These are phyloP conservation scores for Barnettozyma hawaiiensis DNA, from an alignment of 1,139 yeast genomes.

Conservation along the genomic window DNA sequence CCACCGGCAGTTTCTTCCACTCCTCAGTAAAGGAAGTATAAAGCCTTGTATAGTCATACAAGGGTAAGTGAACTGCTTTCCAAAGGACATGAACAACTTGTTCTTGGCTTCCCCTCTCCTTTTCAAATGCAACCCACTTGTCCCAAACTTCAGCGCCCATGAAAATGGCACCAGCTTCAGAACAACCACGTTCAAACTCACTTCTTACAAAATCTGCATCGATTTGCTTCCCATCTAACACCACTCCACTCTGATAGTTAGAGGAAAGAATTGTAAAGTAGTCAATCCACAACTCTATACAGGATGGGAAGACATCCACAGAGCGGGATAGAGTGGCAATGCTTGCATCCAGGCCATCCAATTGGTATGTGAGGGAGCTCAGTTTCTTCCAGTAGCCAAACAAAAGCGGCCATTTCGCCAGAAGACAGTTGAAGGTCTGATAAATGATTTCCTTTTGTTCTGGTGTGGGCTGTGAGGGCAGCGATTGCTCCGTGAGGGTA, in stretches of 20 bases:
- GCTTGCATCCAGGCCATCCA: slow-evolving; percentile 49
- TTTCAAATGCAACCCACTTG: slow-evolving; percentile 46
- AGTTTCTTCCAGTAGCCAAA: slow-evolving; percentile 58
- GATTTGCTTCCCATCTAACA: slow-evolving; percentile 5
- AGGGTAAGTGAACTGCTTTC: slow-evolving; percentile 46
- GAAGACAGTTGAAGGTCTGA: slow-evolving; percentile 34
- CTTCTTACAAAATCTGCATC: slow-evolving; percentile 31
- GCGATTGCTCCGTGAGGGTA: slow-evolving; percentile 27
- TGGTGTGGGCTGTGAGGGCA: slow-evolving; percentile 25
- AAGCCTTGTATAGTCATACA: slow-evolving; percentile 59
- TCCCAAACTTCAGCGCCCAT: slow-evolving; percentile 66
- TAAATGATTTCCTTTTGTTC: slow-evolving; percentile 26
- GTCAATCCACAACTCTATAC: slow-evolving; percentile 64
- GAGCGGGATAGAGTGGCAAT: slow-evolving; percentile 42
- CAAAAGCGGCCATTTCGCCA: slow-evolving; percentile 50
- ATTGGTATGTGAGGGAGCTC: slow-evolving; percentile 47
- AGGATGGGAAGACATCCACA: slow-evolving; percentile 46
- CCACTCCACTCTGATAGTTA: slow-evolving; percentile 22
- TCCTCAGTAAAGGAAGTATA: slow-evolving; percentile 35
- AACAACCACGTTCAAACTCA: slow-evolving; percentile 38
- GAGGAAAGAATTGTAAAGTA: slow-evolving; percentile 48
- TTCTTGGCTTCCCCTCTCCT: slow-evolving; percentile 18
- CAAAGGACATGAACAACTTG: slow-evolving; percentile 36
- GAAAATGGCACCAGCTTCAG: slow-evolving; percentile 49
- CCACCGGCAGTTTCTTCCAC: slow-evolving; percentile 27